These are phyloP conservation scores for Trypanosoma vivax DNA, from an alignment of 208 protist genomes.

Conservation along the genomic window DNA sequence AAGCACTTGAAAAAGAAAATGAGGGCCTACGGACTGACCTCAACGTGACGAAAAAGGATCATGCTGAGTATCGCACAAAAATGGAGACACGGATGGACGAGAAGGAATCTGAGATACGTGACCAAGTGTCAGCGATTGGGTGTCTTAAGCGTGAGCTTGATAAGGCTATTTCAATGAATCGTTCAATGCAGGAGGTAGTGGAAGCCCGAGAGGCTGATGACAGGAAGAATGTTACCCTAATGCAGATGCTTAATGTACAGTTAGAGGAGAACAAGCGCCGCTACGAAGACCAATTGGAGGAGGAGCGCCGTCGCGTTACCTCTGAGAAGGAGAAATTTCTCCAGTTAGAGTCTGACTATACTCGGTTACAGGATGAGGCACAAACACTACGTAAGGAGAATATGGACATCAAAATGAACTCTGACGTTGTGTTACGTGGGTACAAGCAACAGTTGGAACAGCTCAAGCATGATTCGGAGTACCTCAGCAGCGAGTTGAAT, in stretches of 20 bases:
- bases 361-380: slow-evolving; percentile 37
- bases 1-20: slow-evolving; percentile 26
- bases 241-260: slow-evolving; percentile 82
- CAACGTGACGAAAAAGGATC: slow-evolving; percentile 19
- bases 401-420: slow-evolving; percentile 22
- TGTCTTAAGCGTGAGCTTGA: slow-evolving; percentile 65
- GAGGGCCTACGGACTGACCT: slow-evolving; percentile 30
- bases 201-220: slow-evolving; percentile 69
- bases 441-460: slow-evolving; percentile 77
- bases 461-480: slow-evolving; percentile 74
- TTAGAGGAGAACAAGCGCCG: slow-evolving; percentile 67
- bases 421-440: slow-evolving; percentile 48
- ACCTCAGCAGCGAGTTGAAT: slow-evolving; percentile 61
- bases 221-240: slow-evolving; percentile 71
- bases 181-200: slow-evolving; percentile 60
- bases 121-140: slow-evolving; percentile 31
- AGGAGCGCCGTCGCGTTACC: slow-evolving; percentile 28
- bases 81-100: slow-evolving; percentile 31
- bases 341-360: slow-evolving; percentile 30
- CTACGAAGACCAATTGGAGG: slow-evolving; percentile 48
- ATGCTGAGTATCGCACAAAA: slow-evolving; percentile 38
- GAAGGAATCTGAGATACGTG: slow-evolving; percentile 41
- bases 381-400: slow-evolving; percentile 33
- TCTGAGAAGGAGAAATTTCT: slow-evolving; percentile 31
- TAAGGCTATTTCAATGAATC: slow-evolving; percentile 63